These are phyloP conservation scores for Podospora appendiculata DNA, from an alignment of 495 filamentous ascomycete species.

Conservation along the genomic window DNA sequence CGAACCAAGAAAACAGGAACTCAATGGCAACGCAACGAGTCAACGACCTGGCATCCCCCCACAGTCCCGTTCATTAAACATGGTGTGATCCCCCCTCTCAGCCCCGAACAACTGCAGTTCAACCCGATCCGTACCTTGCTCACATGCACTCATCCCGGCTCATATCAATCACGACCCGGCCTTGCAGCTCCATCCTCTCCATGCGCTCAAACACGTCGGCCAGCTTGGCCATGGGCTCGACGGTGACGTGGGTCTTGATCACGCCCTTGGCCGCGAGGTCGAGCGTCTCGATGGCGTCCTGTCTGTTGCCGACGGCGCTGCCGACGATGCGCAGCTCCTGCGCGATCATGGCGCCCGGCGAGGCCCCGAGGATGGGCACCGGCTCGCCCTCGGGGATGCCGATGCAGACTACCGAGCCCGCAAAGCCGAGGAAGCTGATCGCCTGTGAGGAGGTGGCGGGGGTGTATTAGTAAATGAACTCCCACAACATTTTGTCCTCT, in stretches of 20 bases:
- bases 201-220: slow-evolving; percentile 56
- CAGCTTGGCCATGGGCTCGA: slow-evolving; percentile 55
- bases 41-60: too few relatives aligned
- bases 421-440: slow-evolving; percentile 52
- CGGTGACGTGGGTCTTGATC: slow-evolving; percentile 50
- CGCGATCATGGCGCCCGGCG: slow-evolving; percentile 42
- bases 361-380: slow-evolving; percentile 48
- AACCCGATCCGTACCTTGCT: too few relatives aligned
- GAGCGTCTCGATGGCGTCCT: slow-evolving; percentile 58
- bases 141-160: too few relatives aligned
- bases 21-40: too few relatives aligned
- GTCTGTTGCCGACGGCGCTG: slow-evolving; percentile 55
- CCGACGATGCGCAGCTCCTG: slow-evolving; percentile 52
- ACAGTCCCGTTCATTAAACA: too few relatives aligned
- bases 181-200: slow-evolving; percentile 47
- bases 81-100: too few relatives aligned
- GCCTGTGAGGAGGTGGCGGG: slow-evolving; percentile 1
- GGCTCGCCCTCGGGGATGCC: slow-evolving; percentile 58
- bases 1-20: too few relatives aligned
- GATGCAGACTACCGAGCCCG: slow-evolving; percentile 56
- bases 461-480: too few relatives aligned
- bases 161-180: slow-evolving; percentile 50
- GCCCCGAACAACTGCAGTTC: too few relatives aligned
- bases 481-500: too few relatives aligned
- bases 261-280: slow-evolving; percentile 56